phyloP scores from a whole-genome alignment of 768 basidiomycete species.

The Mrakia gelida region DNA sequence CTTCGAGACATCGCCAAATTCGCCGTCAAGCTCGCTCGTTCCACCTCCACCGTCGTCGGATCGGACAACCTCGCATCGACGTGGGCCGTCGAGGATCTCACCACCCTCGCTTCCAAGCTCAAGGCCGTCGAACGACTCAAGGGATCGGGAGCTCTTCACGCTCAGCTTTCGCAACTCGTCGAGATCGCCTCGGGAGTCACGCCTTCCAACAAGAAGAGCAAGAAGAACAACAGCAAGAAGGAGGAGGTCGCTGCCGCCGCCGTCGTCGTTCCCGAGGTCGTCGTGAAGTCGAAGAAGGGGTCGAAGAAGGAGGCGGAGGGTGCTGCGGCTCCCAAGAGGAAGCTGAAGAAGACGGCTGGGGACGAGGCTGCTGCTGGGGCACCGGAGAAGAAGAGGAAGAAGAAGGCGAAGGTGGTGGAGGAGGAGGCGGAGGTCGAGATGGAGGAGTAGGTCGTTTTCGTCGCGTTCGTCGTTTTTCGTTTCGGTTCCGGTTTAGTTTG shows the following conservation, averaged over 20 bases:
- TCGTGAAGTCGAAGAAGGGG: neutral
- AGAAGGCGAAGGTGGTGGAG: constrained; percentile 35
- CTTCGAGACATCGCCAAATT: constrained; percentile 76
- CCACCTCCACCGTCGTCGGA: constrained; percentile 53
- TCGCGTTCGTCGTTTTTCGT: neutral
- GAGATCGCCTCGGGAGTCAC: constrained; percentile 29
- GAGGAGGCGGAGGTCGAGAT: constrained; percentile 27
- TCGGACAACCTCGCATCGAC: constrained; percentile 43
- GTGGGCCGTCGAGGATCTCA: constrained; percentile 65
- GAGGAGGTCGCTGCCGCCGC: neutral
- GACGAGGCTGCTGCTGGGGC: constrained; percentile 17
- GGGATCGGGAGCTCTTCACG: constrained; percentile 55
- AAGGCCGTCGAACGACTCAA: constrained; percentile 45
- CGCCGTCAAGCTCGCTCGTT: constrained; percentile 60
- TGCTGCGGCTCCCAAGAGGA: constrained; percentile 14
- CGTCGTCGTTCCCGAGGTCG: neutral
- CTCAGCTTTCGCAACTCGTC: constrained; percentile 63
- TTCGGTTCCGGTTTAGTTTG: no score
- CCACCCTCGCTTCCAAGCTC: constrained; percentile 54
- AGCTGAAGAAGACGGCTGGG: constrained; percentile 18
- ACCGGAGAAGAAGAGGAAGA: constrained; percentile 39
- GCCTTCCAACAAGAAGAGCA: constrained; percentile 21
- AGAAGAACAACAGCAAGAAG: constrained; percentile 28
- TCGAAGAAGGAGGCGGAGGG: constrained; percentile 31
- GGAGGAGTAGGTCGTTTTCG: neutral